These are phyloP conservation scores for Fusarium sp. DNA, from an alignment of 2,329 filamentous ascomycete species.

Conservation along the genomic window DNA sequence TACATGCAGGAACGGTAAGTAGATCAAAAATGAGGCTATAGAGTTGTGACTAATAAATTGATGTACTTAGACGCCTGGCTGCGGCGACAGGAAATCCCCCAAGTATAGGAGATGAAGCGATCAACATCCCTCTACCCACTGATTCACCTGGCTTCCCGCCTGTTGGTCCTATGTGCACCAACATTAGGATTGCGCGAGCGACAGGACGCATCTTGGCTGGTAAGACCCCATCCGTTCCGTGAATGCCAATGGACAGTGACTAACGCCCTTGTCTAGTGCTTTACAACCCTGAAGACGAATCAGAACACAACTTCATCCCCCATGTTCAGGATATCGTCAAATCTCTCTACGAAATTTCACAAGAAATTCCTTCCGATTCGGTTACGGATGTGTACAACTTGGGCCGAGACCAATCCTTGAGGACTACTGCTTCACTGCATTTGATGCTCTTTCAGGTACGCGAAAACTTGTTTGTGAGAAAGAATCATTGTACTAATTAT, in stretches of 20 bases:
- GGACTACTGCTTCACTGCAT: conserved; percentile 52
- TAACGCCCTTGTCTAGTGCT: conserved; percentile 34
- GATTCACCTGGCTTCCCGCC: conserved; percentile 51
- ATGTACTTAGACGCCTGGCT: conserved; percentile 36
- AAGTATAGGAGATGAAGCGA: conserved; percentile 46
- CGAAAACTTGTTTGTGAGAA: fast-evolving
- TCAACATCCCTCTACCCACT: conserved; percentile 46
- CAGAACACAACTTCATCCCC: conserved; percentile 51
- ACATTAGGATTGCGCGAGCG: conserved; percentile 48
- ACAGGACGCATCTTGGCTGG: conserved; percentile 49
- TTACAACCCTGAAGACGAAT: conserved; percentile 51
- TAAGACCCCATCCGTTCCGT: background rate
- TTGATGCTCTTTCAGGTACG: conserved; percentile 53
- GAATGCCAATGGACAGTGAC: fast-evolving
- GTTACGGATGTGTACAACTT: conserved; percentile 45
- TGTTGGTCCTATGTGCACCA: conserved; percentile 49
- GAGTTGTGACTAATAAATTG: background rate
- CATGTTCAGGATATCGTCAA: conserved; percentile 53
- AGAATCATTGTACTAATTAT: background rate
- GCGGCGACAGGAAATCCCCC: conserved; percentile 48
- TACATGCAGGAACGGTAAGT: conserved; percentile 52
- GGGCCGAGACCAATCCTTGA: conserved; percentile 48
- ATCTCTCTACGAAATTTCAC: conserved; percentile 47
- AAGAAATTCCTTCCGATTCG: conserved; percentile 47
- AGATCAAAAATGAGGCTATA: fast-evolving